Base-by-base conservation (phyloP, 2,329 filamentous ascomycete genomes). In the Sordariomycetes sp. region DNA sequence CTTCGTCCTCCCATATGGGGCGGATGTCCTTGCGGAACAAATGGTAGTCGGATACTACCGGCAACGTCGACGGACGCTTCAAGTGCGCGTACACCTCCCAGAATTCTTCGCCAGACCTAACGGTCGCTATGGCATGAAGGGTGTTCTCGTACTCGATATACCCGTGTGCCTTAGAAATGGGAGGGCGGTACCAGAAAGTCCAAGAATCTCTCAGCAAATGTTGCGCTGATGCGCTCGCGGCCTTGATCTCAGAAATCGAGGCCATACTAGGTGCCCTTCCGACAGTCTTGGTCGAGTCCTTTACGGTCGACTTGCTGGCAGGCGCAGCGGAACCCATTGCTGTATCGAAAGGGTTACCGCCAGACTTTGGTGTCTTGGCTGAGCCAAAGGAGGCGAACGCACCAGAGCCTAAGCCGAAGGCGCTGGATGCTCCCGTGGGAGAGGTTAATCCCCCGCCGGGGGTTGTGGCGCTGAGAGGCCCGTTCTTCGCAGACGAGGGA, bases 1-100 rank as follows among this genome's bases (percentile, higher is more conserved):
- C 86, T 30, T 94, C 87, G 48, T 98, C 92, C 59, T 98, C 92
- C 92, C 92, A 98, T 47, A 98, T 92, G 16, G 92, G 92, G 40
- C 92, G 79, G 41, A 98, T 88, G 35, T 88, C 90, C 53, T 92
- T 87, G 61, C 92, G 94, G 69, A 98, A 98, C 39, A 98, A 81
- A 57, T 98, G 92, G 55, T 95, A 98, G 61, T 98, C 92, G 17
- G 88, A 95, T 20, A 96, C 90, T 5, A 90, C 80, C 6, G 90
- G 90, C 38, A 98, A 69, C 21, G 73, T 67, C 23, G 88, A 96
- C 3, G 93, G 92, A 19, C 84, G 78, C 64, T 93, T 94, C 31
- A 98, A 71, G 58, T 96, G 87, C 35, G 75, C 69, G 55, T 94
- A 96, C 24, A 94, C 79, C 31, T 76, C 71, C 77, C 87, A 95